Evolutionary conservation across 2,329 filamentous ascomycete genomes (phyloP).

Genomic region (Emmonsia crescens): DNA sequence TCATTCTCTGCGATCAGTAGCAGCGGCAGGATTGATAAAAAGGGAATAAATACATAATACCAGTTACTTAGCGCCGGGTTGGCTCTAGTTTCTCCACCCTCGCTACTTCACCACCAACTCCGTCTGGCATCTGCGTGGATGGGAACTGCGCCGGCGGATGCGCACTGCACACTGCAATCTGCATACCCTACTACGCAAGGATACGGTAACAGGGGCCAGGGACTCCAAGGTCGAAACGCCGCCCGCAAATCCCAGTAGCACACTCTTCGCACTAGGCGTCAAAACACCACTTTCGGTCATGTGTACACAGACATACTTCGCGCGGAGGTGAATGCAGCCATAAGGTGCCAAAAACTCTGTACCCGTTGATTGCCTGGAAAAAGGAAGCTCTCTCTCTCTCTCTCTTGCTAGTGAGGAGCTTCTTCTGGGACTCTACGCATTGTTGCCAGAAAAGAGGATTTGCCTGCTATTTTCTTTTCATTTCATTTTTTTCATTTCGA

Average conservation of each 20-base stretch:
- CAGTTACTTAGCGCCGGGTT: background rate
- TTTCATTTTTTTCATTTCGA: background rate
- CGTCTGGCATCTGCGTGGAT: background rate
- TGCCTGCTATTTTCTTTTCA: background rate
- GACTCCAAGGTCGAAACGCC: background rate
- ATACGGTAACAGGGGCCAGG: constrained; percentile 6
- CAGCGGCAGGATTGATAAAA: background rate
- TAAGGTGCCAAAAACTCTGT: background rate
- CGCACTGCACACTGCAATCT: constrained; percentile 1
- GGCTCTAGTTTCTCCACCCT: constrained; percentile 7
- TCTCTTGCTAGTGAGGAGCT: constrained; percentile 3
- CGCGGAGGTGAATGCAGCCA: constrained; percentile 1
- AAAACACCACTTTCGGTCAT: constrained; percentile 20
- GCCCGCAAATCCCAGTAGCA: background rate
- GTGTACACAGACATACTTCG: constrained; percentile 21
- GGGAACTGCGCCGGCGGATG: background rate
- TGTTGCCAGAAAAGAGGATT: background rate
- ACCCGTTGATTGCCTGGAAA: constrained; percentile 10
- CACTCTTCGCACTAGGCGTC: background rate
- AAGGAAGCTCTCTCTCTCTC: background rate
- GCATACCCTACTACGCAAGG: background rate
- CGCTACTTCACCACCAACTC: constrained; percentile 3
- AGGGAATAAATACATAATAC: background rate
- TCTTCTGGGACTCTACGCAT: background rate
- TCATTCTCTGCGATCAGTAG: background rate